Conservation (phyloP, 2,329 filamentous ascomycete species). For the Apiospora aurea region DNA sequence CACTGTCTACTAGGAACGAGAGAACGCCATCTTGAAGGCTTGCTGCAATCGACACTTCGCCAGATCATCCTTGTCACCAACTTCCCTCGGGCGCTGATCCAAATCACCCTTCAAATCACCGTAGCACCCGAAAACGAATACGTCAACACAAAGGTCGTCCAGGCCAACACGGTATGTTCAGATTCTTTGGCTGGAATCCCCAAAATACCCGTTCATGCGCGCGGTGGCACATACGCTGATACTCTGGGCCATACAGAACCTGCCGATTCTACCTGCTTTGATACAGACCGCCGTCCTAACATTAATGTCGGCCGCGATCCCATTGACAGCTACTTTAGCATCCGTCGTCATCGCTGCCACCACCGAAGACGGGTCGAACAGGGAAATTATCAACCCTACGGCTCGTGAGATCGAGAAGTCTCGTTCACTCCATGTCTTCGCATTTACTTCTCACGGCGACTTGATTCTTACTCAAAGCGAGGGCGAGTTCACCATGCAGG, state of each 20-base stretch:
- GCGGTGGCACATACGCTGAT: neutral
- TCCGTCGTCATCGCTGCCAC: slow-evolving; percentile 69
- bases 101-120: slow-evolving; percentile 81
- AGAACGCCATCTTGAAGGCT: slow-evolving; percentile 82
- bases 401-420: slow-evolving; percentile 67
- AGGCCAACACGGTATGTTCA: slow-evolving; percentile 64
- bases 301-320: slow-evolving; percentile 82
- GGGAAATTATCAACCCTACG: slow-evolving; percentile 66
- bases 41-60: slow-evolving; percentile 75
- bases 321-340: slow-evolving; percentile 75
- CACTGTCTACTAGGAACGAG: slow-evolving; percentile 61
- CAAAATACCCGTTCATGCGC: neutral
- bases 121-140: slow-evolving; percentile 73
- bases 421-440: slow-evolving; percentile 80
- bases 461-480: slow-evolving; percentile 83
- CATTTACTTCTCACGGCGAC: slow-evolving; percentile 77
- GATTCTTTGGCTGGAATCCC: neutral
- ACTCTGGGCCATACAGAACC: slow-evolving; percentile 59
- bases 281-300: slow-evolving; percentile 81
- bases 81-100: slow-evolving; percentile 79
- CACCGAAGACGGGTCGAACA: slow-evolving; percentile 46
- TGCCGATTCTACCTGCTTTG: slow-evolving; percentile 81
- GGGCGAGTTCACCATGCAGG: slow-evolving; percentile 75
- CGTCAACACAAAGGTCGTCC: slow-evolving; percentile 64
- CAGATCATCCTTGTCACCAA: slow-evolving; percentile 77